Percentiles rank a stretch among this genome's conserved stretches.
phyloP scores from a whole-genome alignment of 2,329 filamentous ascomycete species.

The Cryphonectria japonica region DNA sequence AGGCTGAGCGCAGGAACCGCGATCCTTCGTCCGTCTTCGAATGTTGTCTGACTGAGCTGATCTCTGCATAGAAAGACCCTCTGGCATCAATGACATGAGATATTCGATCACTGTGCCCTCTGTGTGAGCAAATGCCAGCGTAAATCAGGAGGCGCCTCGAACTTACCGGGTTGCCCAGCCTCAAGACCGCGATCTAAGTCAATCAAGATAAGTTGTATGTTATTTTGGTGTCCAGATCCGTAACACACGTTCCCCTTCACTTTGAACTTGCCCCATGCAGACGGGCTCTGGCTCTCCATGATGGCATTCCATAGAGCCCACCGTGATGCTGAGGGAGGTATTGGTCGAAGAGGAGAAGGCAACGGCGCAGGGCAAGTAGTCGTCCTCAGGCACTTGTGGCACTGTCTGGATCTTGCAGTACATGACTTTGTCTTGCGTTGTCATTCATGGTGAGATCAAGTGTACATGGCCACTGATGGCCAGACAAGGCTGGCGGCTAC shows the following conservation, averaged over 20 bases:
- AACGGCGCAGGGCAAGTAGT: not conserved
- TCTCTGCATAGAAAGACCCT: too few species aligned
- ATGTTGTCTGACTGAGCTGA: not conserved
- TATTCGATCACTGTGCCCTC: not conserved
- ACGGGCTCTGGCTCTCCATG: not conserved
- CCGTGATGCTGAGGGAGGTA: not conserved
- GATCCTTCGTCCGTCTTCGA: too few species aligned
- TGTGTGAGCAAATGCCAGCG: not conserved
- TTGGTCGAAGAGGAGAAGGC: not conserved
- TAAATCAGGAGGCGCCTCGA: not conserved
- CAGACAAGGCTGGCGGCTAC: not conserved
- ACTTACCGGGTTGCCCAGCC: not conserved
- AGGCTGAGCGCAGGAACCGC: not conserved
- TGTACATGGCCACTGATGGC: not conserved
- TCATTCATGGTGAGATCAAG: not conserved
- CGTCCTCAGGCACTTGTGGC: not conserved
- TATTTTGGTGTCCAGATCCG: not conserved
- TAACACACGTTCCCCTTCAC: not conserved
- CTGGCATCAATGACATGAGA: not conserved
- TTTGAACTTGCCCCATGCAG: accelerated
- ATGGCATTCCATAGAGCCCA: not conserved
- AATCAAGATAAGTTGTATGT: not conserved
- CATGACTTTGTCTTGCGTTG: not conserved
- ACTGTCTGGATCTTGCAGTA: not conserved
- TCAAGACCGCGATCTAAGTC: not conserved